Conservation (phyloP, 805 yeast genomes). For the Torulaspora microellipsoides region DNA sequence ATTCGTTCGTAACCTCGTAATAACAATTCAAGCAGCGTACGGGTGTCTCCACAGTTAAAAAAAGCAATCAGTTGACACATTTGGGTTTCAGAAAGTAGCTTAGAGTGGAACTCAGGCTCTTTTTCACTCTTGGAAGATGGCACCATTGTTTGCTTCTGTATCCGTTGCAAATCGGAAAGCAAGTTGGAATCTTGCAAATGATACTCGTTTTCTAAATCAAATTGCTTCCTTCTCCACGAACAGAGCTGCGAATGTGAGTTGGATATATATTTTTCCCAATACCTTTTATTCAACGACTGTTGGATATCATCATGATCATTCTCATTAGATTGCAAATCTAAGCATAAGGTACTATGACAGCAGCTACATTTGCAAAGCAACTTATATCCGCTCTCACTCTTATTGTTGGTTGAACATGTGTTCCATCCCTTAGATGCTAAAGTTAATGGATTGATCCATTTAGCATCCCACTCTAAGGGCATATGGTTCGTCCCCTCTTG, state of each 20-base stretch:
- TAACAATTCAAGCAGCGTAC: constrained; percentile 2
- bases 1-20: constrained; percentile 17
- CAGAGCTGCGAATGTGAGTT: constrained; percentile 11
- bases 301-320: not conserved
- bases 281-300: constrained; percentile 7
- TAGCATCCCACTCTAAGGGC: constrained; percentile 16
- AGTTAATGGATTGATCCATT: constrained; percentile 17
- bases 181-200: constrained; percentile 12
- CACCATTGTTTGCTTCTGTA: constrained; percentile 1
- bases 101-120: not conserved
- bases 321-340: constrained; percentile 7
- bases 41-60: constrained; percentile 2
- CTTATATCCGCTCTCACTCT: not conserved
- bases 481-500: constrained; percentile 10
- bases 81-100: constrained; percentile 1
- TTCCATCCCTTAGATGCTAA: constrained; percentile 22
- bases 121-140: not conserved
- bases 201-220: constrained; percentile 13
- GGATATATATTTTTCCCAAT: constrained; percentile 7
- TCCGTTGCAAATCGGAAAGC: constrained; percentile 14
- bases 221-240: constrained; percentile 15
- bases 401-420: not conserved
- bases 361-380: constrained; percentile 10
- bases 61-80: constrained; percentile 2
- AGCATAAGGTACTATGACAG: constrained; percentile 12